Evolutionary conservation across 345 rosid genomes (phyloP).

Genomic region (Pseudoturritis turrita): DNA sequence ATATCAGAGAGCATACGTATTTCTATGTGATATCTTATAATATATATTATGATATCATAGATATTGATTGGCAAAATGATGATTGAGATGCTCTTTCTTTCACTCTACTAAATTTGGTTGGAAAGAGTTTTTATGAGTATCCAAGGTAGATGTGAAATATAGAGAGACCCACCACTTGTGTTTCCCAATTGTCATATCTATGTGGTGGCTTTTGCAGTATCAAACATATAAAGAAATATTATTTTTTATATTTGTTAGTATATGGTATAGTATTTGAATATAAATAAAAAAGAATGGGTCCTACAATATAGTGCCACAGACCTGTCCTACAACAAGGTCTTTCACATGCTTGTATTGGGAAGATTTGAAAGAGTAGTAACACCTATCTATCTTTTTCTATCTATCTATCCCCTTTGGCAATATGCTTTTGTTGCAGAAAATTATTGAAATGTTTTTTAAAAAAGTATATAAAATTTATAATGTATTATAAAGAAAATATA

Average conservation of each 20-base stretch:
- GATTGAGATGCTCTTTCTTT: conserved; percentile 22
- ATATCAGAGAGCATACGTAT: background rate
- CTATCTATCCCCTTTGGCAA: conserved; percentile 33
- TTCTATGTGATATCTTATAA: background rate
- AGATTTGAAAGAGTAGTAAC: conserved; percentile 22
- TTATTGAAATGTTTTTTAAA: background rate
- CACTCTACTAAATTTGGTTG: conserved; percentile 15
- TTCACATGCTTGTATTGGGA: conserved; percentile 60
- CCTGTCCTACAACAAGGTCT: conserved; percentile 53
- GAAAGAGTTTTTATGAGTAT: conserved; percentile 29
- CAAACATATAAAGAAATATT: conserved; percentile 2
- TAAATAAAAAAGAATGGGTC: conserved; percentile 31
- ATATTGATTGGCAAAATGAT: conserved; percentile 20
- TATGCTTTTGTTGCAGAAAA: conserved; percentile 32
- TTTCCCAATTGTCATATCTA: conserved; percentile 28
- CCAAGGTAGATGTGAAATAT: conserved; percentile 35
- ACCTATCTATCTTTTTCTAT: conserved; percentile 17
- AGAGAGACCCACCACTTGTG: conserved; percentile 34
- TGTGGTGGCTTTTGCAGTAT: conserved; percentile 23
- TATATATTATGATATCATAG: background rate
- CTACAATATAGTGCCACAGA: conserved; percentile 36
- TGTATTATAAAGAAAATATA: background rate
- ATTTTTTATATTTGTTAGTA: background rate
- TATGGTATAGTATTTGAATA: background rate
- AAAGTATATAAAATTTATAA: background rate